Conservation (phyloP, 31 red algal species). For the Asparagopsis taxiformis region DNA sequence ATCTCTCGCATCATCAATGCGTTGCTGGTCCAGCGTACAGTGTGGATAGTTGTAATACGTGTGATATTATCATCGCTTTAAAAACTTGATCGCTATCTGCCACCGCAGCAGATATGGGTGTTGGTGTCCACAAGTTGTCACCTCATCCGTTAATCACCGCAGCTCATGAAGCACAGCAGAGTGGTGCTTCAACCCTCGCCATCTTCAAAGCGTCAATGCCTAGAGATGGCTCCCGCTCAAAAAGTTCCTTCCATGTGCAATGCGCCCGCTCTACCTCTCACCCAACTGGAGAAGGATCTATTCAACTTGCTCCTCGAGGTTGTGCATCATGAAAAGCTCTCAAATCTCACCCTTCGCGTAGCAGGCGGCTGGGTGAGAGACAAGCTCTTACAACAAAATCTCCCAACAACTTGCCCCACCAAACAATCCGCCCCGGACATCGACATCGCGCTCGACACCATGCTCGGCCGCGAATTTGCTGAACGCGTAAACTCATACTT, state of each 20-base stretch:
- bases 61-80: too few relatives aligned
- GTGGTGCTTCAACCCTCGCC: neutral
- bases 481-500: conserved; percentile 56
- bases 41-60: too few relatives aligned
- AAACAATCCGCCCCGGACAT: conserved; percentile 61
- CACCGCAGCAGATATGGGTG: too few relatives aligned
- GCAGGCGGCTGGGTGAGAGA: conserved; percentile 99
- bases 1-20: too few relatives aligned
- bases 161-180: too few relatives aligned
- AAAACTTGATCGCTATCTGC: too few relatives aligned
- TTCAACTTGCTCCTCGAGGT: conserved; percentile 70
- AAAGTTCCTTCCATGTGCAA: neutral
- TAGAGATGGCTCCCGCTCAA: conserved; percentile 4
- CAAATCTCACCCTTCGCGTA: conserved; percentile 79
- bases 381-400: conserved; percentile 80
- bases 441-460: conserved; percentile 92
- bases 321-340: conserved; percentile 29
- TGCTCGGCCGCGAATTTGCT: conserved; percentile 89
- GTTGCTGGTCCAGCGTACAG: too few relatives aligned
- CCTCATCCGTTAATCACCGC: too few relatives aligned
- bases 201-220: too few relatives aligned
- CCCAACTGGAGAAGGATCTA: conserved; percentile 54
- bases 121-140: too few relatives aligned
- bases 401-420: neutral
- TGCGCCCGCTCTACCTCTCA: conserved; percentile 25